phyloP scores from a whole-genome alignment of 345 rosid species.

The Syzygium grande region DNA sequence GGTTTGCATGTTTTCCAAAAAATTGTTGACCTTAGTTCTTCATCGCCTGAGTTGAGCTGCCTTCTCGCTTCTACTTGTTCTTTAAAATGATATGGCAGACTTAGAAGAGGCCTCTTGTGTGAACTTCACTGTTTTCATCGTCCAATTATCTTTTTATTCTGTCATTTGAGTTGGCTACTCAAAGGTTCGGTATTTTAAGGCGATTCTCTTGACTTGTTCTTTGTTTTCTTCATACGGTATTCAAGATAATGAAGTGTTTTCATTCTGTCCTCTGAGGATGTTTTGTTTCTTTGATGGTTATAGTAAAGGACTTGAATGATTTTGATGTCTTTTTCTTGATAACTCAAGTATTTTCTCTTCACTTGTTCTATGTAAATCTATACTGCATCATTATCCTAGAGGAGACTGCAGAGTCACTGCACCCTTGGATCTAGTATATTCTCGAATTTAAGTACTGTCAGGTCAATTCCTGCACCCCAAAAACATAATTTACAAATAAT shows the following conservation, averaged over 20 bases:
- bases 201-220: neutral
- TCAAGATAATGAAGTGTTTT: neutral
- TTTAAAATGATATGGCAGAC: neutral
- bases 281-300: neutral
- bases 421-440: neutral
- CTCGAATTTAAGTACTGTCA: neutral
- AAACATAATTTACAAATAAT: neutral
- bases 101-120: neutral
- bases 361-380: neutral
- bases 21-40: neutral
- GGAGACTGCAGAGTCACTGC: neutral
- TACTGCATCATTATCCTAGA: neutral
- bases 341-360: neutral
- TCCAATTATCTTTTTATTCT: neutral
- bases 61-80: neutral
- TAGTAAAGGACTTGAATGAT: neutral
- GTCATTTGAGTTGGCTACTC: neutral
- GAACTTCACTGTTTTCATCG: neutral
- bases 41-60: neutral
- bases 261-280: neutral
- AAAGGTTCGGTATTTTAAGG: neutral
- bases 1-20: constrained; percentile 15
- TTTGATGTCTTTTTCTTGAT: neutral
- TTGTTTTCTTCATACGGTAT: neutral
- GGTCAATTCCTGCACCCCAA: neutral